Conservation (phyloP, 2,329 filamentous ascomycete genomes). For the Neonectria faginata region DNA sequence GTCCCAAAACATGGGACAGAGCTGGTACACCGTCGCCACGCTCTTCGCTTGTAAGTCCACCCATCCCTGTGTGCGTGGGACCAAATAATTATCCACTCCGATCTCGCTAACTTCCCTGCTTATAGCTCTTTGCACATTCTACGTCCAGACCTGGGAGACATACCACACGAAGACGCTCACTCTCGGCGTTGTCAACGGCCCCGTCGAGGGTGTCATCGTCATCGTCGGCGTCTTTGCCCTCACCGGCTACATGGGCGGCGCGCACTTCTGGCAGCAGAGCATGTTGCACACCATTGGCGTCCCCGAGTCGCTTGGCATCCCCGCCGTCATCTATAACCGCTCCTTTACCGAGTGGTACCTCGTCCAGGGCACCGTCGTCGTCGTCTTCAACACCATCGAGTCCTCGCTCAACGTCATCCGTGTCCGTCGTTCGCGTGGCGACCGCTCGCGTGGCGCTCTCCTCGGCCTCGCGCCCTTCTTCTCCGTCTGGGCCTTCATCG, state of each 20-base stretch:
- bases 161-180: conserved; percentile 98
- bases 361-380: conserved; percentile 82
- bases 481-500: conserved; percentile 80
- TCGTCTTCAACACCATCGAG: conserved; percentile 86
- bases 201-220: conserved; percentile 92
- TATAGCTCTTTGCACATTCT: conserved; percentile 91
- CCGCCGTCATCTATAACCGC: conserved; percentile 78
- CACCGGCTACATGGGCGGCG: conserved; percentile 87
- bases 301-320: conserved; percentile 72
- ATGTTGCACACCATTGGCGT: conserved; percentile 79
- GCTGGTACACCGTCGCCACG: conserved; percentile 86
- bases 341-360: conserved; percentile 95
- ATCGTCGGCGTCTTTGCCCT: conserved; percentile 84
- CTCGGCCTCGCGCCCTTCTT: conserved; percentile 87
- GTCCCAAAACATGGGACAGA: conserved; percentile 91
- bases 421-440: conserved; percentile 78
- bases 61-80: conserved; percentile 1
- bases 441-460: conserved; percentile 79
- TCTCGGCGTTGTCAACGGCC: conserved; percentile 90
- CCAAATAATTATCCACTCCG: neutral
- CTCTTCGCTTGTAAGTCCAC: conserved; percentile 80
- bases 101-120: conserved; percentile 21
- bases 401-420: conserved; percentile 87
- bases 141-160: conserved; percentile 99
- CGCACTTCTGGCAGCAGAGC: conserved; percentile 91